Base-by-base conservation (phyloP, 208 protist species). In the Crithidia bombi region DNA sequence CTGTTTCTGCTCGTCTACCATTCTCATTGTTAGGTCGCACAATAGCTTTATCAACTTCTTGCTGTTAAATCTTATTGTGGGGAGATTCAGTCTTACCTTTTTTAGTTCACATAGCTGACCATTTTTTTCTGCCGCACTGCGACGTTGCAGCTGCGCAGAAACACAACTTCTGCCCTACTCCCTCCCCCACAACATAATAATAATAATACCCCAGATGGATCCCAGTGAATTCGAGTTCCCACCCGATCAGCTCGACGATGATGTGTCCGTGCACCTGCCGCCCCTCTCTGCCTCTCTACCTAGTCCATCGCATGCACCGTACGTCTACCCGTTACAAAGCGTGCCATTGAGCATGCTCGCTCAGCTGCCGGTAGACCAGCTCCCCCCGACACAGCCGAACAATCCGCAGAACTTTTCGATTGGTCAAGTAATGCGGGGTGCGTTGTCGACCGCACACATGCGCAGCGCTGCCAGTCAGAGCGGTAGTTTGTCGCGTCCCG, bases 141-240 rank as follows among this genome's bases (percentile, higher is more conserved):
- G n/a, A n/a, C n/a, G n/a, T n/a, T n/a, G n/a, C n/a, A n/a, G n/a
- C n/a, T n/a, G n/a, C n/a, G n/a, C n/a, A n/a, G n/a, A n/a, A n/a
- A n/a, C n/a, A n/a, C n/a, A n/a, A n/a, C n/a, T n/a, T n/a, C n/a
- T n/a, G n/a, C n/a, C n/a, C n/a, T n/a, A n/a, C n/a, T n/a, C n/a
- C n/a, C n/a, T n/a, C n/a, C n/a, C n/a, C n/a, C n/a, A n/a, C n/a
- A n/a, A n/a, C n/a, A n/a, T n/a, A n/a, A n/a, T n/a, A n/a, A n/a
- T n/a, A n/a, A n/a, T n/a, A n/a, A n/a, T n/a, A n/a, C n/a, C n/a
- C n/a, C n/a, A 61, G 11, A 83, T 72, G 65, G 67, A 85, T 49
- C 83, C 89, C 19, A 76, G 65, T 33, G 90, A 96, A 55, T 96
- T 96, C 73, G 87, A 96, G 17, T 96, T 96, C 57, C 86, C 87